Percentiles rank a stretch among this genome's conserved stretches.
phyloP scores from a whole-genome alignment of 2,329 filamentous ascomycete genomes.

The Curvularia hawaiiensis region DNA sequence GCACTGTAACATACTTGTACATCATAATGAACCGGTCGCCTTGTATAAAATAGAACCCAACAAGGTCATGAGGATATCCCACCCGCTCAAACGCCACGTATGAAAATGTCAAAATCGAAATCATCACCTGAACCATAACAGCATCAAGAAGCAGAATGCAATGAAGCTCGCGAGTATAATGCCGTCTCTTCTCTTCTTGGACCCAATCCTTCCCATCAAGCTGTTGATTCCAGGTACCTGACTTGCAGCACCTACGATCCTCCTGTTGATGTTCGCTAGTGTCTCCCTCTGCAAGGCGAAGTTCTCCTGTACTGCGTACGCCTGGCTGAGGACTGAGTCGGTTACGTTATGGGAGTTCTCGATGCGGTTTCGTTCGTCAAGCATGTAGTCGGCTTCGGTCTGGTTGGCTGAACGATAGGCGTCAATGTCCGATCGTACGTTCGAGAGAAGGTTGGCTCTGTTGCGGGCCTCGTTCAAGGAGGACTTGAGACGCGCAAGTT shows the following conservation, averaged over 20 bases:
- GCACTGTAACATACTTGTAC: constrained; percentile 37
- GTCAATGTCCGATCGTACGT: constrained; percentile 90
- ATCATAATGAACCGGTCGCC: constrained; percentile 29
- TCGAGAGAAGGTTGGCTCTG: constrained; percentile 86
- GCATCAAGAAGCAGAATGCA: constrained; percentile 85
- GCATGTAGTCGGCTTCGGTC: constrained; percentile 95
- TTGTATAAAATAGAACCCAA: constrained; percentile 19
- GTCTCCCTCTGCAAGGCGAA: constrained; percentile 89
- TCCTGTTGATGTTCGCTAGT: constrained; percentile 82
- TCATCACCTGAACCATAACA: constrained; percentile 64
- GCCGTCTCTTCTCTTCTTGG: constrained; percentile 92
- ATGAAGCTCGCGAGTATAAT: constrained; percentile 93
- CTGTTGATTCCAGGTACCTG: constrained; percentile 93
- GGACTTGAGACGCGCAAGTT: constrained; percentile 75
- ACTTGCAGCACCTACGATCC: constrained; percentile 87
- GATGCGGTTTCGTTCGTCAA: constrained; percentile 82
- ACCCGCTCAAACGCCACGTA: constrained; percentile 30
- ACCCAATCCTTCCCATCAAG: constrained; percentile 88
- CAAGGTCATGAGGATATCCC: constrained; percentile 36
- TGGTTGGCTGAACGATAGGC: constrained; percentile 83
- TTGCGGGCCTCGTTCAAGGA: constrained; percentile 79
- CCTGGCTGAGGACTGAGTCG: constrained; percentile 90
- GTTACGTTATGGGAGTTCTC: constrained; percentile 90
- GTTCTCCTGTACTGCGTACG: constrained; percentile 93
- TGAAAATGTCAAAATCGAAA: constrained; percentile 8